Conservation (phyloP, 352 stramenopile species). For the Phytophthora crassamura region DNA sequence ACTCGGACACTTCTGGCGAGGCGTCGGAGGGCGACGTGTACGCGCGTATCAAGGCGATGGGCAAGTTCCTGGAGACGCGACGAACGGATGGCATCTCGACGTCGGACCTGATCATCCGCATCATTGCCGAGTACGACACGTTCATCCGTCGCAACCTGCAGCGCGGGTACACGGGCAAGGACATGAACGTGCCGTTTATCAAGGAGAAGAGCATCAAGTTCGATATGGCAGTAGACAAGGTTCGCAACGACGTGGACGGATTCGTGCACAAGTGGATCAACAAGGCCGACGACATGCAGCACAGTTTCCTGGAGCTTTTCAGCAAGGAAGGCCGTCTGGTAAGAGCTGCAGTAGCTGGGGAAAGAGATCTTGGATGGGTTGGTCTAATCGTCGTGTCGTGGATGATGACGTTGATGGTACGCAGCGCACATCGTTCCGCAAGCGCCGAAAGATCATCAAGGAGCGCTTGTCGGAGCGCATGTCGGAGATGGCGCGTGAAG, state of each 20-base stretch:
- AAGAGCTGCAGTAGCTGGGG: slow-evolving; percentile 15
- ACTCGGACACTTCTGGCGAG: slow-evolving; percentile 79
- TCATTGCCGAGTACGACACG: slow-evolving; percentile 93
- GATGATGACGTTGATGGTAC: slow-evolving; percentile 12
- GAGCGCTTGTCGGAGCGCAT: slow-evolving; percentile 72
- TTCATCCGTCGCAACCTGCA: slow-evolving; percentile 92
- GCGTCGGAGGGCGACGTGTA: slow-evolving; percentile 85
- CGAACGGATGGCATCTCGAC: slow-evolving; percentile 91
- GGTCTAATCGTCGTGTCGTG: slow-evolving; percentile 11
- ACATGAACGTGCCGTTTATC: slow-evolving; percentile 93
- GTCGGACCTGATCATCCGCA: slow-evolving; percentile 91
- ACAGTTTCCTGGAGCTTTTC: slow-evolving; percentile 80
- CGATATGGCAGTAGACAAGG: slow-evolving; percentile 87
- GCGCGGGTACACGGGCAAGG: slow-evolving; percentile 90
- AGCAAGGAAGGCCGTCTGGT: slow-evolving; percentile 80
- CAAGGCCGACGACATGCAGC: slow-evolving; percentile 84
- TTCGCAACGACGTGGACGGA: slow-evolving; percentile 79
- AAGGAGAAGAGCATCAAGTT: slow-evolving; percentile 91
- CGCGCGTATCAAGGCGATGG: slow-evolving; percentile 86
- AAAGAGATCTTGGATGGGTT: slow-evolving; percentile 2
- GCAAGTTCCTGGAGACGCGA: slow-evolving; percentile 86
- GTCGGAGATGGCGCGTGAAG: slow-evolving; percentile 80
- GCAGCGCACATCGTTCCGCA: slow-evolving; percentile 75
- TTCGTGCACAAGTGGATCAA: slow-evolving; percentile 82
- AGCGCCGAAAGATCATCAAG: slow-evolving; percentile 86